phyloP scores from a whole-genome alignment of 306 rosid species.

The Pyrus communis region DNA sequence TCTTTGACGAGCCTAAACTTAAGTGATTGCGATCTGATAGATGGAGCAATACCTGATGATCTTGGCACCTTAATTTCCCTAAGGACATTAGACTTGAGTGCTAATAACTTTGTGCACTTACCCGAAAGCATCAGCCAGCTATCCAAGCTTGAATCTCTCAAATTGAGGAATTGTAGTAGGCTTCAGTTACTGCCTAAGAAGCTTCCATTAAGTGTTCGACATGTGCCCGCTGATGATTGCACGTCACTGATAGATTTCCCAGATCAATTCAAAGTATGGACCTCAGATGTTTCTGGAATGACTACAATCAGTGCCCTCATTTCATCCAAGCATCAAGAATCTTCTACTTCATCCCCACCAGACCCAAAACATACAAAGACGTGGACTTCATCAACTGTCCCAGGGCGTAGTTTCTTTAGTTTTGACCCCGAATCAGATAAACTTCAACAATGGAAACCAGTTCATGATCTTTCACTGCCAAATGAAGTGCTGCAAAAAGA shows the following conservation, averaged over 20 bases:
- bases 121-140: constrained; percentile 10
- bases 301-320: not conserved
- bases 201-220: constrained; percentile 3
- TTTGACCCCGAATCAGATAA: not conserved
- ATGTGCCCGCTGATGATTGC: constrained; percentile 5
- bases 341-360: not conserved
- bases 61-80: constrained; percentile 8
- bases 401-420: not conserved
- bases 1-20: constrained; percentile 1
- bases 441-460: not conserved
- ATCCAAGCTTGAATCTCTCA: constrained; percentile 1
- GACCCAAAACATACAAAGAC: not conserved
- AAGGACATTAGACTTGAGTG: not conserved
- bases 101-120: not conserved
- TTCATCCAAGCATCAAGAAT: not conserved
- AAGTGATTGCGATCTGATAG: constrained; percentile 12
- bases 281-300: not conserved
- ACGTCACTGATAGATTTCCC: not conserved
- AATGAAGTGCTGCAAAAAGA: not conserved
- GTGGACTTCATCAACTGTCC: not conserved
- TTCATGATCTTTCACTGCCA: not conserved
- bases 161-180: constrained; percentile 1
- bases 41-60: constrained; percentile 14
- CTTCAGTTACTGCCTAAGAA: constrained; percentile 2
- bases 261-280: not conserved